Percentiles rank a stretch among this genome's conserved stretches.
These are phyloP conservation scores for Malassezia cuniculi DNA, from an alignment of 1,284 basidiomycete species.

Conservation along the genomic window DNA sequence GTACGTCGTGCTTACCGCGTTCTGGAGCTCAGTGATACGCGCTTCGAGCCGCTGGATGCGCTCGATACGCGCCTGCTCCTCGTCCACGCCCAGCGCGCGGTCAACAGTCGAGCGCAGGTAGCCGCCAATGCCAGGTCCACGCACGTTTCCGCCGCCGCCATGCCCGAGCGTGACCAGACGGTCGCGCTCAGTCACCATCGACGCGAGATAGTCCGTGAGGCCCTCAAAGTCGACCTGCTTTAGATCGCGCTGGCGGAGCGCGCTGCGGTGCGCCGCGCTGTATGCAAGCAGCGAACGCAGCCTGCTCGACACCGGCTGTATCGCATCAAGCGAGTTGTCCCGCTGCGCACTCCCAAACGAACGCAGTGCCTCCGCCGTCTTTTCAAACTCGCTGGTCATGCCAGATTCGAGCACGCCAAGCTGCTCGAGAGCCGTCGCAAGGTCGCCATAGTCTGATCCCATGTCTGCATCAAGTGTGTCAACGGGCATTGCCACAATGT, in stretches of 20 bases:
- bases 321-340: slow-evolving; percentile 24
- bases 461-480: slow-evolving; percentile 48
- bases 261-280: slow-evolving; percentile 72
- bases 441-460: slow-evolving; percentile 87
- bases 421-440: slow-evolving; percentile 86
- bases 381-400: slow-evolving; percentile 88
- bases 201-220: slow-evolving; percentile 82
- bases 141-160: slow-evolving; percentile 22
- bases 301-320: slow-evolving; percentile 64
- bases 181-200: slow-evolving; percentile 79
- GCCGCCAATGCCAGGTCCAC: slow-evolving; percentile 59
- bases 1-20: slow-evolving; percentile 83
- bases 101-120: slow-evolving; percentile 92
- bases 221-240: slow-evolving; percentile 99
- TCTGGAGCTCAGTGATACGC: slow-evolving; percentile 94
- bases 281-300: slow-evolving; percentile 78
- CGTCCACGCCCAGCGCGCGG: slow-evolving; percentile 75
- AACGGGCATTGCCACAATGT: slow-evolving; percentile 31
- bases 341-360: slow-evolving; percentile 51
- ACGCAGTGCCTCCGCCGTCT: slow-evolving; percentile 84
- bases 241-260: slow-evolving; percentile 87
- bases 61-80: slow-evolving; percentile 79
- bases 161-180: slow-evolving; percentile 50
- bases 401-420: slow-evolving; percentile 93
- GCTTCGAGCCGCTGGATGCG: slow-evolving; percentile 79